A percentile compares a stretch with the other conserved stretches of the same genome.
Evolutionary conservation across 805 yeast species (phyloP).

Genomic region (Maudiozyma bulderi): DNA sequence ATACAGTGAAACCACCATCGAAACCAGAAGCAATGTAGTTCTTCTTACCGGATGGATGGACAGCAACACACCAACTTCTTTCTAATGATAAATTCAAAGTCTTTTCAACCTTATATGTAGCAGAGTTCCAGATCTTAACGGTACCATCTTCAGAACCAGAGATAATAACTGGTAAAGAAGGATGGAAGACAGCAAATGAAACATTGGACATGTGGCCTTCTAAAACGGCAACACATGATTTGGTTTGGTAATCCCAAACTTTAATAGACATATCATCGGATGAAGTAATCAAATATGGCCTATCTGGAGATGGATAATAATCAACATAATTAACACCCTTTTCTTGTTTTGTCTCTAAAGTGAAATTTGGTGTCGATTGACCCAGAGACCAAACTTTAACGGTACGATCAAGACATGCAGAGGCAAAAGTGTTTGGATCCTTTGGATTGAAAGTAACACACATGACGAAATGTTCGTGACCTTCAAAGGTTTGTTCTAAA

Average conservation of each 20-base stretch:
- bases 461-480: constrained; percentile 94
- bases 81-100: constrained; percentile 85
- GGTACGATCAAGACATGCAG: constrained; percentile 92
- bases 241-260: constrained; percentile 96
- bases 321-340: constrained; percentile 95
- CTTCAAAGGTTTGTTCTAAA: constrained; percentile 82
- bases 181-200: constrained; percentile 94
- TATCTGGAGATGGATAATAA: constrained; percentile 94
- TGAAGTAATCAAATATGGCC: constrained; percentile 87
- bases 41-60: constrained; percentile 52
- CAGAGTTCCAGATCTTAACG: constrained; percentile 88
- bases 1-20: constrained; percentile 85
- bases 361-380: constrained; percentile 78
- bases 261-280: constrained; percentile 85
- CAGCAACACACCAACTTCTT: constrained; percentile 91
- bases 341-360: constrained; percentile 80
- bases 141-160: constrained; percentile 97
- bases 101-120: constrained; percentile 88
- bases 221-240: constrained; percentile 85
- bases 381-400: constrained; percentile 96
- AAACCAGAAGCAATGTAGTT: constrained; percentile 86
- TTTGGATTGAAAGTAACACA: constrained; percentile 91
- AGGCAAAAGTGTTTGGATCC: constrained; percentile 94
- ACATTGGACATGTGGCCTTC: constrained; percentile 93
- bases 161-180: constrained; percentile 87